Evolutionary conservation across 164 flowering plant species (phyloP).

Genomic region (Taxillus chinensis): DNA sequence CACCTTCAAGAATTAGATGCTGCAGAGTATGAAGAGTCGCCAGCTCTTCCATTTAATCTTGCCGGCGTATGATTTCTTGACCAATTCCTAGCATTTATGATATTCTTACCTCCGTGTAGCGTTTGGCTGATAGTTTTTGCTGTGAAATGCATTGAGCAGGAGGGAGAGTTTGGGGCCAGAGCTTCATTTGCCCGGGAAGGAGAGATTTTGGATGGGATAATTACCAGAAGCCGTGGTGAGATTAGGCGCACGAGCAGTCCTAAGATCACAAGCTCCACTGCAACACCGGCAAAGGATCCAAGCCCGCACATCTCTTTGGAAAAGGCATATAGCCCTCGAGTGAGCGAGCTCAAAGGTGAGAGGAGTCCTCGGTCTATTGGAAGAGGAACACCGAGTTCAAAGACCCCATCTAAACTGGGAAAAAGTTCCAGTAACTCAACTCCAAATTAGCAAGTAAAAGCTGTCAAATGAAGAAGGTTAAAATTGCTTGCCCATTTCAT

Average conservation of each 20-base stretch:
- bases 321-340: slow-evolving; percentile 56
- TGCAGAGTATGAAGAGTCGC: slow-evolving; percentile 93
- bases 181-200: slow-evolving; percentile 45
- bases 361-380: slow-evolving; percentile 38
- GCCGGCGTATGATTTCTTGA: slow-evolving; percentile 34
- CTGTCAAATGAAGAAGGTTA: slow-evolving; percentile 8
- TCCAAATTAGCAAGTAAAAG: slow-evolving; percentile 7
- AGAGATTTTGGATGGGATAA: slow-evolving; percentile 73
- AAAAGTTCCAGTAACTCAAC: slow-evolving; percentile 27
- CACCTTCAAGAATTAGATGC: slow-evolving; percentile 98
- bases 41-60: slow-evolving; percentile 69
- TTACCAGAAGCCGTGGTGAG: slow-evolving; percentile 93
- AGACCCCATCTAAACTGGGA: slow-evolving; percentile 44
- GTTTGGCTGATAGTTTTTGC: background rate
- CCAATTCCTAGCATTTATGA: background rate
- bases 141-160: slow-evolving; percentile 27
- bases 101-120: background rate
- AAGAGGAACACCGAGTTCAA: slow-evolving; percentile 40
- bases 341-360: slow-evolving; percentile 43
- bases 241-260: slow-evolving; percentile 59
- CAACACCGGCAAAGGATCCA: slow-evolving; percentile 58
- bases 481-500: slow-evolving; percentile 2
- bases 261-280: slow-evolving; percentile 70
- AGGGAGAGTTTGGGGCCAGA: slow-evolving; percentile 38
- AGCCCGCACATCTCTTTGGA: slow-evolving; percentile 45